These are phyloP conservation scores for Stemphylium lycopersici DNA, from an alignment of 2,329 filamentous ascomycete species.

Conservation along the genomic window DNA sequence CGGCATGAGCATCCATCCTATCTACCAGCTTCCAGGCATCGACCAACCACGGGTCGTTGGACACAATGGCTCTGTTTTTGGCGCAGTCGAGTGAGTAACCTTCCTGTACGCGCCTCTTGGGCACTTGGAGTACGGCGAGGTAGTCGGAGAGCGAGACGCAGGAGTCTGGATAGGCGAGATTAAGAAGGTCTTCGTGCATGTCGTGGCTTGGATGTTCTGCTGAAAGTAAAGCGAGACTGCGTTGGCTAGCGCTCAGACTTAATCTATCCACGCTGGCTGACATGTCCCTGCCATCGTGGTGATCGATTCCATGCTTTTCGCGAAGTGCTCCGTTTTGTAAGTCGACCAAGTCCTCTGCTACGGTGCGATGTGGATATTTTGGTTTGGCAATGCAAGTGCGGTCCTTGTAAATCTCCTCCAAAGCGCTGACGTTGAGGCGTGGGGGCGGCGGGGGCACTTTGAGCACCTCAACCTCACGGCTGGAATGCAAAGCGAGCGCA, in stretches of 20 bases:
- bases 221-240: slow-evolving; percentile 36
- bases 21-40: slow-evolving; percentile 80
- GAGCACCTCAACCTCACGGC: slow-evolving; percentile 58
- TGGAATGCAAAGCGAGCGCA: slow-evolving; percentile 59
- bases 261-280: slow-evolving; percentile 38
- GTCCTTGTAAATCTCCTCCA: slow-evolving; percentile 52
- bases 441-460: slow-evolving; percentile 54
- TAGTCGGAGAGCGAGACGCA: slow-evolving; percentile 43
- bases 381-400: slow-evolving; percentile 40
- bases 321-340: slow-evolving; percentile 40
- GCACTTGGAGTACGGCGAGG: slow-evolving; percentile 47
- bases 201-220: slow-evolving; percentile 39
- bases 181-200: slow-evolving; percentile 47
- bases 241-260: slow-evolving; percentile 41
- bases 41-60: slow-evolving; percentile 75
- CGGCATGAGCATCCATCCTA: slow-evolving; percentile 68
- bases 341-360: slow-evolving; percentile 44
- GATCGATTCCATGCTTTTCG: slow-evolving; percentile 35
- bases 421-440: slow-evolving; percentile 51
- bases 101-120: slow-evolving; percentile 61
- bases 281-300: slow-evolving; percentile 30
- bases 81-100: slow-evolving; percentile 64
- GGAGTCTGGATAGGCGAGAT: slow-evolving; percentile 44
- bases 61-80: slow-evolving; percentile 70
- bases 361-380: slow-evolving; percentile 33